phyloP scores from a whole-genome alignment of 495 filamentous ascomycete genomes.

The Hypomontagnella submonticulosa region DNA sequence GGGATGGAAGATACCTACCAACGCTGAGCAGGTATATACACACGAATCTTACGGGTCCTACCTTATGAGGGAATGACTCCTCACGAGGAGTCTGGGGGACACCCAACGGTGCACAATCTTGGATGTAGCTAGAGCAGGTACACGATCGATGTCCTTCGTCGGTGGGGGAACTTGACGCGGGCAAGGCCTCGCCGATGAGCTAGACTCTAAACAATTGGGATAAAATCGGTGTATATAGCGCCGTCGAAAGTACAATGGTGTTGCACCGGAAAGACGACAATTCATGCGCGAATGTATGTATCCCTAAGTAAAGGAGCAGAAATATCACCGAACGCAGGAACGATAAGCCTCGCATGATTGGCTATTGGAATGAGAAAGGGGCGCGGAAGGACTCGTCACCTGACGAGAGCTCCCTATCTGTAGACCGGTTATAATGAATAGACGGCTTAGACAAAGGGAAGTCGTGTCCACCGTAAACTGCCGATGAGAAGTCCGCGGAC shows the following conservation, averaged over 20 bases:
- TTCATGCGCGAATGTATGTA: slow-evolving; percentile 6
- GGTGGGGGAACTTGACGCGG: background rate
- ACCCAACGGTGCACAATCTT: slow-evolving; percentile 14
- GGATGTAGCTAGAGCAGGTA: slow-evolving; percentile 6
- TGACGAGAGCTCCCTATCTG: slow-evolving; percentile 18
- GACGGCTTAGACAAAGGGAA: background rate
- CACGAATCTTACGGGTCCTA: slow-evolving; percentile 3
- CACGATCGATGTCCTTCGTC: background rate
- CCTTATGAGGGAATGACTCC: slow-evolving; percentile 13
- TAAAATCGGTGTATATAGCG: background rate
- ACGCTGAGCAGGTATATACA: too few relatives aligned
- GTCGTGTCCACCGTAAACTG: slow-evolving; percentile 2
- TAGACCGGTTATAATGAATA: slow-evolving; percentile 14
- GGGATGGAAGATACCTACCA: background rate
- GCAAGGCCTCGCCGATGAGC: slow-evolving; percentile 16
- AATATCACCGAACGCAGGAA: slow-evolving; percentile 3
- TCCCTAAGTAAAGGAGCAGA: background rate
- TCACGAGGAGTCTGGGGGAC: background rate
- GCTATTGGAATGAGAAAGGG: slow-evolving; percentile 4
- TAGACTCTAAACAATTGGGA: slow-evolving; percentile 7
- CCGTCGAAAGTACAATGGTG: background rate
- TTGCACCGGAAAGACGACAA: background rate
- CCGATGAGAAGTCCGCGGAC: slow-evolving; percentile 2
- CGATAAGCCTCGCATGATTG: background rate
- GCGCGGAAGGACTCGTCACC: slow-evolving; percentile 6